Evolutionary conservation across 192 early-diverging fungal species (phyloP), one percentile per base, ranked within the genome.

Genomic region (Linnemannia zychae): DNA sequence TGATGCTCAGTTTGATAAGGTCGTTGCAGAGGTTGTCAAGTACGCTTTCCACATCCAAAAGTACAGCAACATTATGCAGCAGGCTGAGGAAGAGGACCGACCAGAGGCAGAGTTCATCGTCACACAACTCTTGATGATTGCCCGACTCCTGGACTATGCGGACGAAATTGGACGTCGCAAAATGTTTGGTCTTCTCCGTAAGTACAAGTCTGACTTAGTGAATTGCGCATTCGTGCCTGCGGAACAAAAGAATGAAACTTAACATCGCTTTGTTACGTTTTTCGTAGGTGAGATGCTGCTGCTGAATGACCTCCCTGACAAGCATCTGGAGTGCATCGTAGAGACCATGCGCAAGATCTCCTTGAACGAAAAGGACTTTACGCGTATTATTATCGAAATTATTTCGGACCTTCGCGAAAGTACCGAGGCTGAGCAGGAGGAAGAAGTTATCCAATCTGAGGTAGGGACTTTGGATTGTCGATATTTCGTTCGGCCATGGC

Each of bases 111-210:
- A 92, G 67, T 96, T 95, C 79, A 91, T 96, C 53, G 80, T 95
- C 17, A 88, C 81, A 4, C 94, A 95, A 84, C 89, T 98, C 48
- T 87, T 98, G 72, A 91, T 94, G 47, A 93, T 97, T 36, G 95
- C 94, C 24, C 92, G 90, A 72, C 87, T 91, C 50, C 89, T 95
- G 20, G 97, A 97, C 57, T 98, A 96, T 78, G 92, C 93, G 34
- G 97, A 98, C 85, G 97, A 98, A 90, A 91, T 95, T 72, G 97
- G 97, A 7, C 91, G 97, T 44, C 92, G 96, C 28, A 88, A 93
- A 82, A 94, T 98, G 90, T 92, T 94, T 82, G 91, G 89, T 36
- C 84, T 94, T 69, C 87, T 97, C 75, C 93, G 96, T 94, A 90
- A 84, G 89, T 85, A 9, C 24, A 20, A 9, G 31, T n/a, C n/a